Evolutionary conservation across 768 basidiomycete species (phyloP), one percentile per base, ranked within the genome.

Genomic region (Tulasnella sp.): DNA sequence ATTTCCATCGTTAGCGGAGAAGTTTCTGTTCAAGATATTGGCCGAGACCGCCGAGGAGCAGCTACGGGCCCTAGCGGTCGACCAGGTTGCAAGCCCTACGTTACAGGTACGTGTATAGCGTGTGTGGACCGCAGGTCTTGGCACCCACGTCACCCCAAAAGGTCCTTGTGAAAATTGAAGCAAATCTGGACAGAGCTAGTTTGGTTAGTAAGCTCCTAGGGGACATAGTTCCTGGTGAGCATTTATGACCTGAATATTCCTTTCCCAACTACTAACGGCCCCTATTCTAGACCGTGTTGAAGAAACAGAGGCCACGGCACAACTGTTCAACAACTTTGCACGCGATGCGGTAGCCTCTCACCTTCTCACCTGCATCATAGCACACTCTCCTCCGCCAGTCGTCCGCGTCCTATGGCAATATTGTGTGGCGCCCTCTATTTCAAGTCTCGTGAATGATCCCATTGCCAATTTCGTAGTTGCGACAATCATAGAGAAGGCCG

Each of bases 381-480:
- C 71, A 4, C 75, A 77, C 49, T 77, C 81, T 15, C 82, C 89
- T 0, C 68, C 73, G 5, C 63, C 69, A 15, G 75, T 82, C 1
- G 92, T 93, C 65, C 66, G 69, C 31, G 64, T 74, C 0, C 65
- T 96, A 4, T 98, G 94, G 94, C 64, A 70, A 2, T 75, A 76
- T 0, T 93, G 96, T 69, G 84, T 98, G 66, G 68, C 71, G 41
- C 81, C 80, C n/a, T 69, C 82, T 61, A 72, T 96, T 35, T 69
- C 75, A 2, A 77, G 83, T 57, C 72, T 96, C 27, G 82, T 85
- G 15, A 72, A 76, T 17, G 94, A 99, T 68, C 90, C 93, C 2
- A 86, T 93, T 2, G 91, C 88, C 11, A 99, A 98, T 66, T 99
- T 91, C 64, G 92, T 97, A 19, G 74, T 92, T 4, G 84, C 92